Conservation (phyloP, 2,329 filamentous ascomycete species). For the Pyrenochaeta sp. region DNA sequence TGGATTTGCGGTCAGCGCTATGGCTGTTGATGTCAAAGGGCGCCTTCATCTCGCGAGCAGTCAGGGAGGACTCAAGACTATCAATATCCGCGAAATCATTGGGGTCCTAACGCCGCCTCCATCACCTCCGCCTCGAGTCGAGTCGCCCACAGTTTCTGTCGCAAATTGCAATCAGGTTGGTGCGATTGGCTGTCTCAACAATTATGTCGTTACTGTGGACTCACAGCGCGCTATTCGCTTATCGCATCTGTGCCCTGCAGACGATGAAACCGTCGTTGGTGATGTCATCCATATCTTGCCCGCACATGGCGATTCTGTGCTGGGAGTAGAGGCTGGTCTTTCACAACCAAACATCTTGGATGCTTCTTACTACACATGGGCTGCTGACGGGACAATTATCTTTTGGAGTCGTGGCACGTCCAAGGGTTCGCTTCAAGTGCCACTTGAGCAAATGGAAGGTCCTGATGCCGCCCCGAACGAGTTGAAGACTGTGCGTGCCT, state of each 20-base stretch:
- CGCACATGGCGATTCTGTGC: constrained; percentile 66
- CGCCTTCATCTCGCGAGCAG: constrained; percentile 74
- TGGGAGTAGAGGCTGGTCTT: constrained; percentile 74
- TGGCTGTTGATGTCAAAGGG: constrained; percentile 66
- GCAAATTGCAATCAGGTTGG: constrained; percentile 43
- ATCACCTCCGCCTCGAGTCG: constrained; percentile 45
- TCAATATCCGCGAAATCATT: constrained; percentile 51
- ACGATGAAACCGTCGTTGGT: constrained; percentile 40
- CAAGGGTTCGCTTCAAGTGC: constrained; percentile 69
- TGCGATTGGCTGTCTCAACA: constrained; percentile 49
- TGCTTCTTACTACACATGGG: constrained; percentile 89
- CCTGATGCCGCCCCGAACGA: constrained; percentile 64
- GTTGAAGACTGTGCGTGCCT: constrained; percentile 66
- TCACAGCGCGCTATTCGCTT: constrained; percentile 75
- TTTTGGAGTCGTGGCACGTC: constrained; percentile 84
- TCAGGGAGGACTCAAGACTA: constrained; percentile 63
- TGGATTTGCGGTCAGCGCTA: constrained; percentile 73
- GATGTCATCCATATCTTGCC: constrained; percentile 56
- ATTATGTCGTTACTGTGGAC: constrained; percentile 67
- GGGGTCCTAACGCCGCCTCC: constrained; percentile 42
- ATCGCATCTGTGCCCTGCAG: constrained; percentile 57
- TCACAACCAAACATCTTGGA: constrained; percentile 65
- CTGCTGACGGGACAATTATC: constrained; percentile 77
- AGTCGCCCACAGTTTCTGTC: constrained; percentile 42
- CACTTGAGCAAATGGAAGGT: constrained; percentile 69